phyloP scores from a whole-genome alignment of 2,329 filamentous ascomycete species.

The Alternaria ventricosa region DNA sequence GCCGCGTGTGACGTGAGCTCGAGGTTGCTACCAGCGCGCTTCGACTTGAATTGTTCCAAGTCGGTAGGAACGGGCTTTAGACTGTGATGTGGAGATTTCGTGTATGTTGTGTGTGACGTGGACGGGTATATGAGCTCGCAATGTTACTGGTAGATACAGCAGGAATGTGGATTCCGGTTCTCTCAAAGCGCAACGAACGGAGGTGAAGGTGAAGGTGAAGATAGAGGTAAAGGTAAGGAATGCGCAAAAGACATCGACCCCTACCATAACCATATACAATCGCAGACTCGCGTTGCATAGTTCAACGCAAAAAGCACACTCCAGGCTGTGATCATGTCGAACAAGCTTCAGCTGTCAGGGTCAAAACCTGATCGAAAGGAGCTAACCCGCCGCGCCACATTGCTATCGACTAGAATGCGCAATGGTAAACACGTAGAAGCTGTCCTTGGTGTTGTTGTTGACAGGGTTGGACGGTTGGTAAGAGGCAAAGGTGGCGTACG shows the following conservation, averaged over 20 bases:
- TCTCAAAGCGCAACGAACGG: not conserved
- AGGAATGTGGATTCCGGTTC: not conserved
- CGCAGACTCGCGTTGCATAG: not conserved
- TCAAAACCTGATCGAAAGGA: constrained; percentile 13
- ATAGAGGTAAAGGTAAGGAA: not conserved
- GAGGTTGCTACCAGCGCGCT: not conserved
- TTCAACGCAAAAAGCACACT: constrained; percentile 20
- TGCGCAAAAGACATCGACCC: not conserved
- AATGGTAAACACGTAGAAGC: constrained; percentile 5
- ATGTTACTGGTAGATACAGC: not conserved
- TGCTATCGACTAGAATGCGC: constrained; percentile 2
- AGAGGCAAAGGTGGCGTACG: constrained; percentile 5
- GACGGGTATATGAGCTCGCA: not conserved
- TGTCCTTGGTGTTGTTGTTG: constrained; percentile 8
- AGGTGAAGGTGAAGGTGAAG: not conserved
- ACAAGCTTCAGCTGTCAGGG: constrained; percentile 8
- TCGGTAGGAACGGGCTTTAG: not conserved
- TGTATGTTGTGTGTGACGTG: not conserved
- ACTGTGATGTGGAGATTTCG: not conserved
- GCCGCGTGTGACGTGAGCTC: not conserved
- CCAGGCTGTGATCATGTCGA: constrained; percentile 18
- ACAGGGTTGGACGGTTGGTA: constrained; percentile 5
- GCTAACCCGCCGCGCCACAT: constrained; percentile 7
- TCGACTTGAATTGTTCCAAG: not conserved
- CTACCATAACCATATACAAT: constrained; percentile 7